Evolutionary conservation across 2,329 filamentous ascomycete genomes (phyloP), one percentile per base, ranked within the genome.

Genomic region (Microsporum canis): DNA sequence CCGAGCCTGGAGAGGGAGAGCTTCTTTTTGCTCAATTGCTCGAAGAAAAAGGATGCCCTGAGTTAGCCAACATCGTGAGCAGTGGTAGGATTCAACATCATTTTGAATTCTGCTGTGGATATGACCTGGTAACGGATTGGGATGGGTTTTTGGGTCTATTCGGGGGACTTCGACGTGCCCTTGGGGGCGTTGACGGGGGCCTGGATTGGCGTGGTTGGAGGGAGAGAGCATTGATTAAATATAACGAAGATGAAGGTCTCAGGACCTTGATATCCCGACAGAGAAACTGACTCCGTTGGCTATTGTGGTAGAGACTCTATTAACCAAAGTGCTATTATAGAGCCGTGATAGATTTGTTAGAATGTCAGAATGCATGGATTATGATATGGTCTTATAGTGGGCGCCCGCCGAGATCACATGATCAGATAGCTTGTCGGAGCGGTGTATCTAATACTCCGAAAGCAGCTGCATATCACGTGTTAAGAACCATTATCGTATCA

Each of bases 1-100:
- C 74, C 57, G 45, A 62, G 29, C 62, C 77, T 1, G 70, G 73
- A 1, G 69, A 74, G n/a, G 72, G 79, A 36, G 75, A 79, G 65
- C 51, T 65, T 14, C 58, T 65, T 58, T 76, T 78, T 65, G 74
- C 73, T 14, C 23, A 66, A 12, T 58, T 64, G 27, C 64, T 75
- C 4, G 68, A 73, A 65, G 67, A 67, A 23, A 77, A 75, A 62
- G 73, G 73, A 3, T 65, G 66, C 56, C 56, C 41, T 10, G 71
- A 75, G 57, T 68, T 79, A 45, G 75, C 73, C n/a, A 59, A 57
- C 17, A 36, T 36, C 12, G 49, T 55, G 29, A 31, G 49, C 1
- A 33, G 14, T 5, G 49, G 49, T n/a, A 55, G 29, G 49, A 17
- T 36, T 5, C 33, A 55, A 10, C 49, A 55, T 55, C 33, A 33